phyloP scores from a whole-genome alignment of 108 stramenopile species.

The Nitzschia sp. region DNA sequence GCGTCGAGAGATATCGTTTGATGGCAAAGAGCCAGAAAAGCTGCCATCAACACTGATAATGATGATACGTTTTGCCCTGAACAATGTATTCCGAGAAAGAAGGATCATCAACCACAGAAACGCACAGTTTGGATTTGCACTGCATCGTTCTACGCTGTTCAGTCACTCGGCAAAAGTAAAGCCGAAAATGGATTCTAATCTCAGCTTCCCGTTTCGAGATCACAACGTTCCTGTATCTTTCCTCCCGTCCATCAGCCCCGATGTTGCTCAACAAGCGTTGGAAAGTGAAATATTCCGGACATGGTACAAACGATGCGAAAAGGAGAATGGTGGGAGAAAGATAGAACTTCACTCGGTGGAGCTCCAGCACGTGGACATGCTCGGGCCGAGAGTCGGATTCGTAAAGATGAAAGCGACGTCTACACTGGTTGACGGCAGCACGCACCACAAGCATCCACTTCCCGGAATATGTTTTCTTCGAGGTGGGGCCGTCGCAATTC shows the following conservation, averaged over 20 bases:
- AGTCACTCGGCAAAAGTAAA: too few species aligned
- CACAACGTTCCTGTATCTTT: neutral
- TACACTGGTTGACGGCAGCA: neutral
- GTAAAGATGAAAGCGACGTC: constrained; percentile 37
- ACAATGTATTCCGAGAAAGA: too few species aligned
- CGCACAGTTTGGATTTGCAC: too few species aligned
- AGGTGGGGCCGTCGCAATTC: constrained; percentile 37
- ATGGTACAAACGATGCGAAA: constrained; percentile 24
- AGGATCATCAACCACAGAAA: too few species aligned
- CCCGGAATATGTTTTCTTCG: constrained; percentile 49
- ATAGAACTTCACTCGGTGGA: constrained; percentile 35
- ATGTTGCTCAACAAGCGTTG: constrained; percentile 8
- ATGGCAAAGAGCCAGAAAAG: too few species aligned
- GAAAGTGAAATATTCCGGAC: constrained; percentile 22
- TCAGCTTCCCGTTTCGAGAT: neutral
- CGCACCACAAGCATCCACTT: constrained; percentile 1
- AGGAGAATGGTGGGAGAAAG: constrained; percentile 1
- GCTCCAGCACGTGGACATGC: constrained; percentile 44
- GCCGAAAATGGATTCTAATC: neutral
- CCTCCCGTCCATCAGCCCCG: neutral
- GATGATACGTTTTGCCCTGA: too few species aligned
- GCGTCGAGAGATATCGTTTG: too few species aligned
- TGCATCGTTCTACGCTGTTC: too few species aligned
- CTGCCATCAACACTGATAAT: too few species aligned
- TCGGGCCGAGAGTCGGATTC: constrained; percentile 45